These are phyloP conservation scores for Trichosanthes cucumerina DNA, from an alignment of 306 rosid genomes.

Conservation along the genomic window DNA sequence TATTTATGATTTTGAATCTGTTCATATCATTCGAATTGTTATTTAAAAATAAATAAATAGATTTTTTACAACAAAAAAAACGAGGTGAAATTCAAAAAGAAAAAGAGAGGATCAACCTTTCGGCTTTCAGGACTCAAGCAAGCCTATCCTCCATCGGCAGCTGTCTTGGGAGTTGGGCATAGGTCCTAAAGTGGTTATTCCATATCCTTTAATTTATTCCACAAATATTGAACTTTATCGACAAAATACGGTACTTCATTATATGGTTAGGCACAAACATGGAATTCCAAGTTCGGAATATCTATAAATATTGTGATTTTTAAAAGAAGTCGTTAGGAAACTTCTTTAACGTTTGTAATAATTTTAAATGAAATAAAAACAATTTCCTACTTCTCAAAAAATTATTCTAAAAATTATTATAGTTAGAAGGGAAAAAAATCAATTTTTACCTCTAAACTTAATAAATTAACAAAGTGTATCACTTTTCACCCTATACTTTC, in stretches of 20 bases:
- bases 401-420: too few relatives aligned
- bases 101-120: not conserved
- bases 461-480: too few relatives aligned
- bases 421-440: too few relatives aligned
- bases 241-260: not conserved
- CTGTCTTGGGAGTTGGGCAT: not conserved
- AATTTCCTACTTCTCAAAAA: not conserved
- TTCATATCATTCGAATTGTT: not conserved
- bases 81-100: not conserved
- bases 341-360: too few relatives aligned
- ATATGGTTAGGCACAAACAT: not conserved
- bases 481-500: too few relatives aligned
- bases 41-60: not conserved
- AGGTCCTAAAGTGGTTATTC: slow-evolving; percentile 2
- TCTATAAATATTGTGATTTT: not conserved
- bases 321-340: too few relatives aligned
- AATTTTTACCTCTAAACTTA: too few relatives aligned
- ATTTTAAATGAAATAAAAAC: not conserved
- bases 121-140: not conserved
- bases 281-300: not conserved
- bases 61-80: not conserved
- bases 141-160: not conserved
- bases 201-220: slow-evolving; percentile 2
- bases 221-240: not conserved
- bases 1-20: not conserved